phyloP scores from a whole-genome alignment of 306 rosid species.

The Elaeagnus macrophylla region DNA sequence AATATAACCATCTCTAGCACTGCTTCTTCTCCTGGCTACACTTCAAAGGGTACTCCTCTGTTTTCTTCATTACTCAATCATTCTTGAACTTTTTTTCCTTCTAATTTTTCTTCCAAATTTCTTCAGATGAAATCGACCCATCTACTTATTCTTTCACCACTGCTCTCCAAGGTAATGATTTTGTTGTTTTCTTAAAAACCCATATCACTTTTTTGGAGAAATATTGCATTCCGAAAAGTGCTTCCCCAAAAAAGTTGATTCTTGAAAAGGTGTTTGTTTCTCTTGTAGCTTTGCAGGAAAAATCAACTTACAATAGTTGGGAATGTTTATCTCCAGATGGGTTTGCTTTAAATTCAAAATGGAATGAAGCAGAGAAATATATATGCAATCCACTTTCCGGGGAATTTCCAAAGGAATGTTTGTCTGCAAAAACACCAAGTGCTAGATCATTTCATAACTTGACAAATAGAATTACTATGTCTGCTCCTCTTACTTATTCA shows the following conservation, averaged over 20 bases:
- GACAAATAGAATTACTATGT: constrained; percentile 51
- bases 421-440: constrained; percentile 82
- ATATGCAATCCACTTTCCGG: constrained; percentile 94
- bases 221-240: too few species aligned
- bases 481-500: constrained; percentile 62
- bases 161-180: constrained; percentile 63
- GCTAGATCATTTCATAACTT: constrained; percentile 67
- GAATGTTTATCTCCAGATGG: constrained; percentile 79
- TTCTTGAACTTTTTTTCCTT: not conserved
- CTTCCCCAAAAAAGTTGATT: not conserved
- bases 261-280: not conserved
- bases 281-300: constrained; percentile 75
- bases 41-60: constrained; percentile 43
- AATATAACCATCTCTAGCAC: constrained; percentile 72
- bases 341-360: constrained; percentile 82
- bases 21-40: constrained; percentile 86
- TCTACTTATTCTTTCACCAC: constrained; percentile 80
- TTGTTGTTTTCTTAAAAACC: not conserved
- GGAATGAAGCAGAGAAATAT: constrained; percentile 95
- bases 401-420: constrained; percentile 85
- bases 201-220: not conserved
- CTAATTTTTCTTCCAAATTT: not conserved
- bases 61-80: not conserved
- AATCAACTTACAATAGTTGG: constrained; percentile 54
- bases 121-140: constrained; percentile 88